phyloP scores from a whole-genome alignment of 2,329 filamentous ascomycete genomes.

The Colletotrichum lini region DNA sequence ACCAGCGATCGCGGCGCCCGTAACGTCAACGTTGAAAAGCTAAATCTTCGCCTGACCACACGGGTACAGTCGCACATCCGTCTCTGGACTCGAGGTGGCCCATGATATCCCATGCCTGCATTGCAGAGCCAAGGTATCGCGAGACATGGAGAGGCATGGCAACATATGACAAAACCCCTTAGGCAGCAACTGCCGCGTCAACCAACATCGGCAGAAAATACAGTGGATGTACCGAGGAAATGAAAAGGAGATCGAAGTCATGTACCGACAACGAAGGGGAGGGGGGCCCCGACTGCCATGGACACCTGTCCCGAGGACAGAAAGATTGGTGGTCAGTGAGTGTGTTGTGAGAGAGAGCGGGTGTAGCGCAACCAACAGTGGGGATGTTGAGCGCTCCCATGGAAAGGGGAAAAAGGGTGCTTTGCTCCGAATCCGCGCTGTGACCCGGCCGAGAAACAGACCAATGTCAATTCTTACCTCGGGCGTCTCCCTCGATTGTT shows the following conservation, averaged over 20 bases:
- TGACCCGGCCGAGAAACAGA: conserved; percentile 26
- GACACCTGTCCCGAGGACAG: neutral
- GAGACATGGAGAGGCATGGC: neutral
- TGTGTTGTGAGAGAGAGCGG: neutral
- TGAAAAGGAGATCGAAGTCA: neutral
- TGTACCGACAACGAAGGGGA: neutral
- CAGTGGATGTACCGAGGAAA: neutral
- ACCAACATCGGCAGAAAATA: neutral
- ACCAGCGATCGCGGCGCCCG: neutral
- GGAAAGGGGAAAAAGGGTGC: neutral
- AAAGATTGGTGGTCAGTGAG: neutral
- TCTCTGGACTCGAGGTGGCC: too few species aligned
- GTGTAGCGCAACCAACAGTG: neutral
- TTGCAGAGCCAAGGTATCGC: neutral
- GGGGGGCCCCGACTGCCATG: neutral
- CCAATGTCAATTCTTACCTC: neutral
- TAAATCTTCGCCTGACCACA: neutral
- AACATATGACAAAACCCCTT: neutral
- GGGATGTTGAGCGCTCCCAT: neutral
- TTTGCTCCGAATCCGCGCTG: conserved; percentile 21
- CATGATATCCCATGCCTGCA: neutral
- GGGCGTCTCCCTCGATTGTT: conserved; percentile 3
- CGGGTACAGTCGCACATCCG: neutral
- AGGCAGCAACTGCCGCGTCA: conserved; percentile 15
- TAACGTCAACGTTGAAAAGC: conserved; percentile 1